phyloP scores from a whole-genome alignment of 2,329 filamentous ascomycete genomes.

The Aspergillus japonicus region DNA sequence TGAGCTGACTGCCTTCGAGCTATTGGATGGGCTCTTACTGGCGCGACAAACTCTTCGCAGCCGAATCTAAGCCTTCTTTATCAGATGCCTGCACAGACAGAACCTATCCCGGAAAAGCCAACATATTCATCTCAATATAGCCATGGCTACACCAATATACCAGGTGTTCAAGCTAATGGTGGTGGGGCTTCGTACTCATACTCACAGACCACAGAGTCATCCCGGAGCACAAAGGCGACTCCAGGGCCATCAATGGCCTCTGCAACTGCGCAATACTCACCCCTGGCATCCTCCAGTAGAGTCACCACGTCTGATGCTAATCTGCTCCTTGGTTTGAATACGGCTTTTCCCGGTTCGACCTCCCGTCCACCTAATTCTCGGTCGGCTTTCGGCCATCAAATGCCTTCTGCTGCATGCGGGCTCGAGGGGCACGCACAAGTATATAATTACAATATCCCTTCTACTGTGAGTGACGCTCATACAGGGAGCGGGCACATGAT shows the following conservation, averaged over 20 bases:
- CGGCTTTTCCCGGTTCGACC: slow-evolving; percentile 38
- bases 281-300: slow-evolving; percentile 45
- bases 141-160: slow-evolving; percentile 28
- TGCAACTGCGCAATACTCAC: slow-evolving; percentile 26
- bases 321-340: slow-evolving; percentile 51
- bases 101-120: slow-evolving; percentile 26
- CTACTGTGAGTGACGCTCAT: slow-evolving; percentile 19
- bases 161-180: slow-evolving; percentile 20
- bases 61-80: slow-evolving; percentile 82
- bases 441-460: slow-evolving; percentile 26
- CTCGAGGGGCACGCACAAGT: slow-evolving; percentile 21
- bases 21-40: slow-evolving; percentile 84
- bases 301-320: slow-evolving; percentile 33
- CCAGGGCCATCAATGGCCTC: slow-evolving; percentile 21
- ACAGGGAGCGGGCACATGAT: slow-evolving; percentile 17
- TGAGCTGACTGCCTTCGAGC: slow-evolving; percentile 48
- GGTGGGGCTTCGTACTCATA: slow-evolving; percentile 23
- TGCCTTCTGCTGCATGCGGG: slow-evolving; percentile 20
- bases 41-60: slow-evolving; percentile 80
- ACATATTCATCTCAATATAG: slow-evolving; percentile 32
- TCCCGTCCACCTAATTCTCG: slow-evolving; percentile 23
- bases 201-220: slow-evolving; percentile 34
- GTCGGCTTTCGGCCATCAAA: slow-evolving; percentile 22
- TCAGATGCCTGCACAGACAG: slow-evolving; percentile 51
- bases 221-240: slow-evolving; percentile 25